A percentile compares a stretch with the other conserved stretches of the same genome.
phyloP scores from a whole-genome alignment of 1,139 yeast species.

The Protomyces inundatus region DNA sequence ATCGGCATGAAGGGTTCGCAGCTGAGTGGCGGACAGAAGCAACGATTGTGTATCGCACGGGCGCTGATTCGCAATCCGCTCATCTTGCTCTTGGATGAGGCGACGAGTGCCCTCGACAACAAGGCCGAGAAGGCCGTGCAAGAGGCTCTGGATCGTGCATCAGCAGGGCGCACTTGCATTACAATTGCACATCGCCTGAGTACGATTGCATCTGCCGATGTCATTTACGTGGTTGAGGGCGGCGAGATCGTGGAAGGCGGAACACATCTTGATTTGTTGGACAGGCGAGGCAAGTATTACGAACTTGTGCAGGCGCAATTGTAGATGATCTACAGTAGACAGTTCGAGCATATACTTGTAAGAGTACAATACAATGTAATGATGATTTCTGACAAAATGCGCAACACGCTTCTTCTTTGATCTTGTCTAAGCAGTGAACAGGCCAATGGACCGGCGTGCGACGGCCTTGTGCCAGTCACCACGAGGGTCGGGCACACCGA shows the following conservation, averaged over 20 bases:
- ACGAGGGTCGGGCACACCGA: not conserved
- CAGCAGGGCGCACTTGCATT: conserved; percentile 63
- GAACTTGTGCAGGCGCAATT: conserved; percentile 23
- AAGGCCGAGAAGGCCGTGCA: conserved; percentile 79
- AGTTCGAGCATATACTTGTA: no score
- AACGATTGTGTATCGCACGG: conserved; percentile 74
- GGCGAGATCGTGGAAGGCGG: conserved; percentile 85
- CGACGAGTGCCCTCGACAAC: conserved; percentile 51
- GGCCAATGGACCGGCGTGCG: not conserved
- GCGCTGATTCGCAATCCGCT: conserved; percentile 69
- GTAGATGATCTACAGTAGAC: not conserved
- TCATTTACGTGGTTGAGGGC: conserved; percentile 71
- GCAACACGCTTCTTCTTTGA: not conserved
- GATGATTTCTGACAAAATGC: not conserved
- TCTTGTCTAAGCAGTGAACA: no score
- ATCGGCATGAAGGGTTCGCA: conserved; percentile 86
- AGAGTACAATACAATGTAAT: not conserved
- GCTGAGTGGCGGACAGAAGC: conserved; percentile 83
- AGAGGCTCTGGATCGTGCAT: conserved; percentile 53
- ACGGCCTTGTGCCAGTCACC: not conserved
- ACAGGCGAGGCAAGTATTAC: conserved; percentile 39
- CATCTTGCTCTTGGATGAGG: conserved; percentile 64
- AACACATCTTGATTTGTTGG: conserved; percentile 57
- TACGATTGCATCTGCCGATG: conserved; percentile 76
- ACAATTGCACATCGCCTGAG: conserved; percentile 89